A percentile compares a stretch with the other conserved stretches of the same genome.
Conservation (phyloP, 768 basidiomycete genomes). For the Mycena capillaripes region DNA sequence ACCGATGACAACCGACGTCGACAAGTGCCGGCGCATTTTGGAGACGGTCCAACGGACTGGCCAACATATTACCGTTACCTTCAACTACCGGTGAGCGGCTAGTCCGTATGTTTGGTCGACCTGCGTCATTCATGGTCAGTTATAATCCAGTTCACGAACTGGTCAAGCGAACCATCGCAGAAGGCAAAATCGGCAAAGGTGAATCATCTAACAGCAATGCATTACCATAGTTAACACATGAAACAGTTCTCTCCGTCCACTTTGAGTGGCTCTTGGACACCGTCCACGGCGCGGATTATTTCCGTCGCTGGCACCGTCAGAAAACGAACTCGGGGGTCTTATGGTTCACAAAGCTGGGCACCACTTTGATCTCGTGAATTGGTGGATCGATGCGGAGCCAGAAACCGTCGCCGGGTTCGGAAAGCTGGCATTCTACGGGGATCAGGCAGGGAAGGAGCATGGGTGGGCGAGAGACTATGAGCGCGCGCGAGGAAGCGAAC, state of each 20-base stretch:
- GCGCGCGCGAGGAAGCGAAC: slow-evolving; percentile 56
- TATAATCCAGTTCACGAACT: slow-evolving; percentile 66
- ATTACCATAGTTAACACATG: background rate
- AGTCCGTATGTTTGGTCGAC: background rate
- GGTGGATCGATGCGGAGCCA: slow-evolving; percentile 65
- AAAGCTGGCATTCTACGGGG: slow-evolving; percentile 62
- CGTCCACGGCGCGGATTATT: slow-evolving; percentile 67
- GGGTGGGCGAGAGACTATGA: slow-evolving; percentile 64
- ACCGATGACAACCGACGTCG: slow-evolving; percentile 66
- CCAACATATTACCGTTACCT: slow-evolving; percentile 56
- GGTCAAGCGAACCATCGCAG: slow-evolving; percentile 59
- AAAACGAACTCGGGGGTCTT: slow-evolving; percentile 58
- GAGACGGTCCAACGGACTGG: slow-evolving; percentile 60
- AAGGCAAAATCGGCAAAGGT: slow-evolving; percentile 62
- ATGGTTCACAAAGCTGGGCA: slow-evolving; percentile 63
- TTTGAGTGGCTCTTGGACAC: slow-evolving; percentile 69
- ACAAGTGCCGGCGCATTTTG: slow-evolving; percentile 61
- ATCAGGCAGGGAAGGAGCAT: slow-evolving; percentile 57
- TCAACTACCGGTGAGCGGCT: slow-evolving; percentile 53
- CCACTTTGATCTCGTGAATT: slow-evolving; percentile 68
- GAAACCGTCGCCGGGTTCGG: slow-evolving; percentile 63
- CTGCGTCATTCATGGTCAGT: slow-evolving; percentile 33
- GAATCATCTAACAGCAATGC: background rate
- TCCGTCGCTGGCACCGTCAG: slow-evolving; percentile 64
- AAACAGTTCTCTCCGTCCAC: slow-evolving; percentile 60